Evolutionary conservation across 768 basidiomycete species (phyloP).

Genomic region (Tremella yokohamensis): DNA sequence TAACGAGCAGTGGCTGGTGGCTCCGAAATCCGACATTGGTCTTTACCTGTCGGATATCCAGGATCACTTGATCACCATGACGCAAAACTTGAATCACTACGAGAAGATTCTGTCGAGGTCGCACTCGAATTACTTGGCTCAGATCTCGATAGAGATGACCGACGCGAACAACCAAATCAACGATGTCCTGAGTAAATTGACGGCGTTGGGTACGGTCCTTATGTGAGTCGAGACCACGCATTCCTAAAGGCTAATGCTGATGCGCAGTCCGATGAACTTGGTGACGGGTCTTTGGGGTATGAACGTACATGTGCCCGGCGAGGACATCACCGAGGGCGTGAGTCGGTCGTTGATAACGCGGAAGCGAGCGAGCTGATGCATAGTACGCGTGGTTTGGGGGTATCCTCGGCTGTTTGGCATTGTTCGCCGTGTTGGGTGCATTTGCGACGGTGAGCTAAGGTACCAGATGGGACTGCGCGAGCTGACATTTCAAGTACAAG

Average conservation of each 20-base stretch:
- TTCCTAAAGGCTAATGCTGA: conserved; percentile 5
- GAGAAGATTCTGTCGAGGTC: conserved; percentile 98
- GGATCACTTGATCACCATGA: conserved; percentile 99
- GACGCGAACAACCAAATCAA: conserved; percentile 99
- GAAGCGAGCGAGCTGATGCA: not conserved
- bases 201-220: conserved; percentile 93
- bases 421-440: conserved; percentile 71
- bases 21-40: conserved; percentile 95
- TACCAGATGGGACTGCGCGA: no score
- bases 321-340: conserved; percentile 52
- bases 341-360: no score
- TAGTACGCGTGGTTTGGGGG: conserved; percentile 77
- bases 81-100: conserved; percentile 98
- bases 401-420: conserved; percentile 74
- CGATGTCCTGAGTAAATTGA: conserved; percentile 90
- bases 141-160: conserved; percentile 99
- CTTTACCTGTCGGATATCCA: conserved; percentile 94
- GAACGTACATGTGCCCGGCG: conserved; percentile 88
- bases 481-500: conserved; percentile 19
- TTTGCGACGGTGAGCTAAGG: conserved; percentile 44
- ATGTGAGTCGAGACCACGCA: conserved; percentile 58
- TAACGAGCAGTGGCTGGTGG: conserved; percentile 95
- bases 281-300: conserved; percentile 97
- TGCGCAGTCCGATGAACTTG: conserved; percentile 60
- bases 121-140: conserved; percentile 98